Conservation (phyloP, 1,139 yeast species). For the Zygosaccharomyces sapae region DNA sequence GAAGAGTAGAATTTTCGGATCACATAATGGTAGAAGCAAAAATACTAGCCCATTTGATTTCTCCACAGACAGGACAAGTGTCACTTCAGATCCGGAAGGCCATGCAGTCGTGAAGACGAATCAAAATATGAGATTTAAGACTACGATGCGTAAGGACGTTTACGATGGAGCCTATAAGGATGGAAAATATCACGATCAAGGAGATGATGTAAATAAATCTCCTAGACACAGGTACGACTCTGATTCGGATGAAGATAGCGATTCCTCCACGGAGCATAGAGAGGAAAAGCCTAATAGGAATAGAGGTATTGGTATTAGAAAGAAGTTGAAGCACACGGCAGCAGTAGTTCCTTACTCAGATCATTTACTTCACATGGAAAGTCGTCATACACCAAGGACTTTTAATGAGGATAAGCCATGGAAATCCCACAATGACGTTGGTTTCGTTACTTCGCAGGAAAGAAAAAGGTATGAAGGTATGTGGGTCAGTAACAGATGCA, state of each 20-base stretch:
- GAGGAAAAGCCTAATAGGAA: conserved; percentile 16
- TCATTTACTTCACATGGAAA: conserved; percentile 14
- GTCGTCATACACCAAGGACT: conserved; percentile 26
- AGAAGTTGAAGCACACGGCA: conserved; percentile 19
- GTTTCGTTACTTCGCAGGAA: conserved; percentile 63
- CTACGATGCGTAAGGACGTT: conserved; percentile 25
- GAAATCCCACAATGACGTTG: conserved; percentile 75
- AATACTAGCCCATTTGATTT: conserved; percentile 4
- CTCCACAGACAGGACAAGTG: conserved; percentile 9
- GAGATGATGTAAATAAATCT: conserved; percentile 6
- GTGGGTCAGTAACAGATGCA: conserved; percentile 84
- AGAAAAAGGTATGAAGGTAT: conserved; percentile 86
- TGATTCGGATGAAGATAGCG: conserved; percentile 15
- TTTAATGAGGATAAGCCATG: conserved; percentile 94
- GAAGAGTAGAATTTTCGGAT: conserved; percentile 16
- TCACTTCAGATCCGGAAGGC: conserved; percentile 15
- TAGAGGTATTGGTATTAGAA: conserved; percentile 15
- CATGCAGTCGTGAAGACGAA: conserved; percentile 21
- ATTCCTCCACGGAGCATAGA: conserved; percentile 7
- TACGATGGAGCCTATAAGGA: conserved; percentile 5
- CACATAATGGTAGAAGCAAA: conserved; percentile 8
- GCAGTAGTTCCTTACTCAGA: conserved; percentile 16
- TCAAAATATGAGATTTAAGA: conserved; percentile 21
- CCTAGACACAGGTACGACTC: not conserved
- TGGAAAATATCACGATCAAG: conserved; percentile 3